Conservation (phyloP, 2,329 filamentous ascomycete genomes). For the Aspergillus sp. region DNA sequence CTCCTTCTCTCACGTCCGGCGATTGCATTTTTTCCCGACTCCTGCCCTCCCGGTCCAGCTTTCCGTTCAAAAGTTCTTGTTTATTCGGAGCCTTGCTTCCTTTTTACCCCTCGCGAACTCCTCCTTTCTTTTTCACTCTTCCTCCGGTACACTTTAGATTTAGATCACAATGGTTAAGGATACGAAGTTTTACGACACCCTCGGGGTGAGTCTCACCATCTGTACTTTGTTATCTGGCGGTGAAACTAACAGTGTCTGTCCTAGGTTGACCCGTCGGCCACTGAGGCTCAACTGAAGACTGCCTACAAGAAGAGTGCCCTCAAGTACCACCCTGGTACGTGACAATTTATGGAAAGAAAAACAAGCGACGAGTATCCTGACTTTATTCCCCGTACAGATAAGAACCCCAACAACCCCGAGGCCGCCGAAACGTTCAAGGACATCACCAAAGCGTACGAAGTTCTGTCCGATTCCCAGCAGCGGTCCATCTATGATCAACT, state of each 20-base stretch:
- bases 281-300: conserved; percentile 85
- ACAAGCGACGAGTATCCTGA: neutral
- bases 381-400: conserved; percentile 61
- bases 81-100: conserved; percentile 12
- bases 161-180: conserved; percentile 51
- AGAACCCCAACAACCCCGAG: conserved; percentile 90
- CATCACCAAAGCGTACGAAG: conserved; percentile 91
- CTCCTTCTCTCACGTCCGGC: conserved; percentile 11
- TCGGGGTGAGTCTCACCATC: conserved; percentile 43
- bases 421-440: conserved; percentile 99
- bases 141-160: conserved; percentile 16
- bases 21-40: conserved; percentile 9
- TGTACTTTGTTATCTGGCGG: neutral
- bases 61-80: conserved; percentile 21
- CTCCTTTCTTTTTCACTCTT: conserved; percentile 8
- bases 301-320: conserved; percentile 93
- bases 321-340: conserved; percentile 86
- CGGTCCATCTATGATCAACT: conserved; percentile 92
- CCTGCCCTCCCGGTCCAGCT: conserved; percentile 3
- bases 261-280: conserved; percentile 74
- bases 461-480: conserved; percentile 89
- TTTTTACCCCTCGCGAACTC: conserved; percentile 1
- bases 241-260: conserved; percentile 27
- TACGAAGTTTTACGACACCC: conserved; percentile 49
- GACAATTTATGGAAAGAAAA: neutral